These are phyloP conservation scores for Aethionema arabicum DNA, from an alignment of 345 rosid genomes.

Conservation along the genomic window DNA sequence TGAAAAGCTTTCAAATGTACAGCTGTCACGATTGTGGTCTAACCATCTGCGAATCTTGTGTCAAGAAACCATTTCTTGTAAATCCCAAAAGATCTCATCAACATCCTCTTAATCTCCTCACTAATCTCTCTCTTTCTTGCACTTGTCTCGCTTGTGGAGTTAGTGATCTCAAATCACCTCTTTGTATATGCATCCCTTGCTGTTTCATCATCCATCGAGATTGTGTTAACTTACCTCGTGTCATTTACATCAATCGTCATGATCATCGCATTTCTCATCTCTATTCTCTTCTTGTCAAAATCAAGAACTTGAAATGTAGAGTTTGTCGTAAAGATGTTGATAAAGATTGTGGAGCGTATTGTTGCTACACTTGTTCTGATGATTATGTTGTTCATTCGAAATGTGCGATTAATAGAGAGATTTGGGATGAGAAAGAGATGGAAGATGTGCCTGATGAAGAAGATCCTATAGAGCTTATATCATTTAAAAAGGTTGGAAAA, in stretches of 20 bases:
- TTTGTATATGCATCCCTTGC: background rate
- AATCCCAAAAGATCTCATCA: background rate
- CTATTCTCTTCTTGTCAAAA: too few relatives aligned
- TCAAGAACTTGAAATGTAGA: too few relatives aligned
- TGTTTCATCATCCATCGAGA: background rate
- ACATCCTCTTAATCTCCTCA: background rate
- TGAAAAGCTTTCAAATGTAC: too few relatives aligned
- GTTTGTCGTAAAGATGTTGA: background rate
- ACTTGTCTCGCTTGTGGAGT: conserved; percentile 5
- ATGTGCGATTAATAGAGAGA: too few relatives aligned
- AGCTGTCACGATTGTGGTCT: background rate
- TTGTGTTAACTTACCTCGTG: background rate
- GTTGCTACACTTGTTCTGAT: too few relatives aligned
- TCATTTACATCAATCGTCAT: conserved; percentile 1
- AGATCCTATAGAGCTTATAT: background rate
- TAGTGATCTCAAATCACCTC: background rate
- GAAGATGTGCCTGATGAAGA: conserved; percentile 7
- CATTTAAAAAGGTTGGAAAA: background rate
- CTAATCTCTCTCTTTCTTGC: background rate
- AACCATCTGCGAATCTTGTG: background rate
- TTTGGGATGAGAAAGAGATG: too few relatives aligned
- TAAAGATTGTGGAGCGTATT: background rate
- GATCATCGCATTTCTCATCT: background rate
- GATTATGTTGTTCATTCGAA: too few relatives aligned
- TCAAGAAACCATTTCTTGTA: background rate